Conservation (phyloP, 345 rosid species). For the Populus pruinosa region DNA sequence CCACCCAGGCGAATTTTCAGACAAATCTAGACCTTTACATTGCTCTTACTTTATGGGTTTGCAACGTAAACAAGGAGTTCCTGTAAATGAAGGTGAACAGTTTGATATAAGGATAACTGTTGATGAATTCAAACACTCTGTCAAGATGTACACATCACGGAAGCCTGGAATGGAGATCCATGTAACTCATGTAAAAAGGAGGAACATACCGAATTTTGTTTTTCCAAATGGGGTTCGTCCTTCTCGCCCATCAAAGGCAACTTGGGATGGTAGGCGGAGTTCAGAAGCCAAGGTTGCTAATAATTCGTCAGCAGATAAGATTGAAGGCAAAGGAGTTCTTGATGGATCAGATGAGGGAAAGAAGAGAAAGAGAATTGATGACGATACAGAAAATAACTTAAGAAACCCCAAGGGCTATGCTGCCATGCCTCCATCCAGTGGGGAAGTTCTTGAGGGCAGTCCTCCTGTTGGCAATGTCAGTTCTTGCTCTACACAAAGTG, state of each 20-base stretch:
- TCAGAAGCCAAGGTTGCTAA: constrained; percentile 45
- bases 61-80: constrained; percentile 89
- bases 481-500: constrained; percentile 37
- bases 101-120: constrained; percentile 92
- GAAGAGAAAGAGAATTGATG: constrained; percentile 65
- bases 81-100: constrained; percentile 66
- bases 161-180: constrained; percentile 80
- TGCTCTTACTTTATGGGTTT: constrained; percentile 91
- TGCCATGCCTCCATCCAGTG: constrained; percentile 29
- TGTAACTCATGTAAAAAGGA: constrained; percentile 71
- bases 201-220: constrained; percentile 70
- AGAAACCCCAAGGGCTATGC: constrained; percentile 30
- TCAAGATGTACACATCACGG: constrained; percentile 55
- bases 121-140: constrained; percentile 74
- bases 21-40: constrained; percentile 61
- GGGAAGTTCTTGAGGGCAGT: constrained; percentile 47
- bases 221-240: constrained; percentile 84
- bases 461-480: constrained; percentile 39
- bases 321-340: constrained; percentile 52
- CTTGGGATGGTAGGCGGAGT: constrained; percentile 68
- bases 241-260: constrained; percentile 53
- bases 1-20: constrained; percentile 78
- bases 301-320: constrained; percentile 38
- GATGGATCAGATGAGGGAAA: constrained; percentile 55
- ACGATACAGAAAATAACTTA: constrained; percentile 32